Evolutionary conservation across 352 stramenopile species (phyloP).

Genomic region (Globisporangium middletonii): DNA sequence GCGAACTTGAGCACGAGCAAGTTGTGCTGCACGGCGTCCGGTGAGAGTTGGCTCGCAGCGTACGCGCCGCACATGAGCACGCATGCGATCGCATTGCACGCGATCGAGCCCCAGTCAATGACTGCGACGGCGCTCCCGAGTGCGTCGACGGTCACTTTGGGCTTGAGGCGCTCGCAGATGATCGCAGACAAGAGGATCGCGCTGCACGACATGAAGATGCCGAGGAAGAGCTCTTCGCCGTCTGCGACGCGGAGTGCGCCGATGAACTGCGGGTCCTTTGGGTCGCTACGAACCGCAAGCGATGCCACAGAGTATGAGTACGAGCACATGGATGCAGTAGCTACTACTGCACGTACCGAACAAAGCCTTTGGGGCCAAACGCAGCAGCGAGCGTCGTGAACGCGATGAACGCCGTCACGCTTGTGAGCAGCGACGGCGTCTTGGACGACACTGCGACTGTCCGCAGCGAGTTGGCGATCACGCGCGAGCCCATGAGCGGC

Average conservation of each 20-base stretch:
- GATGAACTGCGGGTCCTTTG: slow-evolving; percentile 75
- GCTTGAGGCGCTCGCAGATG: slow-evolving; percentile 23
- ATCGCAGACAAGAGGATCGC: slow-evolving; percentile 49
- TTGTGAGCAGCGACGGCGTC: slow-evolving; percentile 26
- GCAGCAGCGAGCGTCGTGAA: slow-evolving; percentile 34
- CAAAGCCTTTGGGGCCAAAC: slow-evolving; percentile 54
- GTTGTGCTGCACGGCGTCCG: slow-evolving; percentile 37
- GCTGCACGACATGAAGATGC: slow-evolving; percentile 72
- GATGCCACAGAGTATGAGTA: background rate
- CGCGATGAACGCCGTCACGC: slow-evolving; percentile 28
- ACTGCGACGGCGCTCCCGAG: slow-evolving; percentile 6
- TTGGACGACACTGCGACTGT: slow-evolving; percentile 15
- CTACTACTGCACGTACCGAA: slow-evolving; percentile 27
- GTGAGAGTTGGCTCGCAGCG: slow-evolving; percentile 37
- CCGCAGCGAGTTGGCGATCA: slow-evolving; percentile 9
- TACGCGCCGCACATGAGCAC: slow-evolving; percentile 46
- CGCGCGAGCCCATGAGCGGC: slow-evolving; percentile 10
- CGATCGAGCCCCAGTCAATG: slow-evolving; percentile 54
- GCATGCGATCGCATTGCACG: slow-evolving; percentile 49
- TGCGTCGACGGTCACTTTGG: slow-evolving; percentile 1
- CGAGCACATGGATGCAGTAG: background rate
- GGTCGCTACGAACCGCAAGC: slow-evolving; percentile 31
- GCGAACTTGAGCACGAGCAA: slow-evolving; percentile 68
- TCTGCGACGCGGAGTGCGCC: slow-evolving; percentile 51
- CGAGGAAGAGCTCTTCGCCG: slow-evolving; percentile 57